Percentiles rank a stretch among this genome's conserved stretches.
phyloP scores from a whole-genome alignment of 2,329 filamentous ascomycete species.

The Diplodia mutila region DNA sequence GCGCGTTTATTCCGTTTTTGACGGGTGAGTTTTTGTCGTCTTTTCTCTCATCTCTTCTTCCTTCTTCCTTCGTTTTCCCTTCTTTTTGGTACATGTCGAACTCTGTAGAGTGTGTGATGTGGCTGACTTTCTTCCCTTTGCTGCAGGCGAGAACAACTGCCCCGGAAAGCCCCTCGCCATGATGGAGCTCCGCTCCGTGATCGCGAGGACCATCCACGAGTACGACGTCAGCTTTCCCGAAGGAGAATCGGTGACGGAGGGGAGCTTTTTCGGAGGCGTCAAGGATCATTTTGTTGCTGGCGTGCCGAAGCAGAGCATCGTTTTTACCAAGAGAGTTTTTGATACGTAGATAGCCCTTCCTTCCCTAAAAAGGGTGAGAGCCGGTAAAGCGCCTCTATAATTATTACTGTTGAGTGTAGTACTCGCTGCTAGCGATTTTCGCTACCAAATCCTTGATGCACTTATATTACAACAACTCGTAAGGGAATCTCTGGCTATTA shows the following conservation, averaged over 20 bases:
- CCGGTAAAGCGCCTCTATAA: too few relatives aligned
- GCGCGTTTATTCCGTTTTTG: slow-evolving; percentile 8
- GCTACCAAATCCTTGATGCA: too few relatives aligned
- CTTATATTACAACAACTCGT: too few relatives aligned
- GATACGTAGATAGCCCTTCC: too few relatives aligned
- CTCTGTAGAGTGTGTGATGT: too few relatives aligned
- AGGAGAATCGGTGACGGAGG: slow-evolving; percentile 29
- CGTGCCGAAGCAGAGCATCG: background rate
- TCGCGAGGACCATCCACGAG: background rate
- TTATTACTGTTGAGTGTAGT: too few relatives aligned
- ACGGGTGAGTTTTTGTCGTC: background rate
- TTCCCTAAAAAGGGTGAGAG: too few relatives aligned
- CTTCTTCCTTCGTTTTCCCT: too few relatives aligned
- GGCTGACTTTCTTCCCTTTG: background rate
- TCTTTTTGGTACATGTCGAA: too few relatives aligned
- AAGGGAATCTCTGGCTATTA: too few relatives aligned
- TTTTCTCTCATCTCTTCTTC: background rate
- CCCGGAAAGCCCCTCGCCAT: slow-evolving; percentile 4
- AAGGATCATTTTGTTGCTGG: slow-evolving; percentile 36
- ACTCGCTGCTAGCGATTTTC: too few relatives aligned
- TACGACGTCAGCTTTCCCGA: slow-evolving; percentile 31
- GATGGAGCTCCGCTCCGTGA: slow-evolving; percentile 17
- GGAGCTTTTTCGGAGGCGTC: slow-evolving; percentile 32
- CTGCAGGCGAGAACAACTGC: slow-evolving; percentile 16
- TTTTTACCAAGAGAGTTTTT: background rate